Evolutionary conservation across 75 land plant species (phyloP).

Genomic region (Cunninghamia lanceolata): DNA sequence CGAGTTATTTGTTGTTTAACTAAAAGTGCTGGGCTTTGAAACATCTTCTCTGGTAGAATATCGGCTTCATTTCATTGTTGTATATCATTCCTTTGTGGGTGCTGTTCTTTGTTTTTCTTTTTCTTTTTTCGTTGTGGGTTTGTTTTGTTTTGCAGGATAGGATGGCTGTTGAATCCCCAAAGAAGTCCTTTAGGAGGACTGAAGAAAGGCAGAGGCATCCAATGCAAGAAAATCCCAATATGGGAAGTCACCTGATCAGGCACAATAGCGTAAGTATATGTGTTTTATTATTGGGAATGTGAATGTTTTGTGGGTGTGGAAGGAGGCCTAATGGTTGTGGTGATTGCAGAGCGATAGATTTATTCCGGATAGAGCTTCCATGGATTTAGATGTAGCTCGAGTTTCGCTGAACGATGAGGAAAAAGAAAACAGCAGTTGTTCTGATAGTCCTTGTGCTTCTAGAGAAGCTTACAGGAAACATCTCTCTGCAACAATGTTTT

Average conservation of each 20-base stretch:
- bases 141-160: not conserved
- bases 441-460: slow-evolving; percentile 20
- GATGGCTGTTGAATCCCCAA: not conserved
- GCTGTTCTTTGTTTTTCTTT: not conserved
- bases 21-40: not conserved
- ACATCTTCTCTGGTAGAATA: not conserved
- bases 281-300: not conserved
- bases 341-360: slow-evolving; percentile 20
- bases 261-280: not conserved
- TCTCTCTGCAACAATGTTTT: slow-evolving; percentile 28
- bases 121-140: not conserved
- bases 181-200: not conserved
- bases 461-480: slow-evolving; percentile 39
- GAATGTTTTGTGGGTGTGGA: not conserved
- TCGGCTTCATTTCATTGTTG: not conserved
- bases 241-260: not conserved
- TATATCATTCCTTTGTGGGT: not conserved
- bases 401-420: slow-evolving; percentile 26
- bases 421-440: slow-evolving; percentile 11
- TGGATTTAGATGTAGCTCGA: slow-evolving; percentile 50
- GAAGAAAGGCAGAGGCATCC: not conserved
- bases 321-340: not conserved
- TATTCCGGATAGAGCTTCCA: slow-evolving; percentile 54
- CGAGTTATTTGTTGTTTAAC: not conserved
- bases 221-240: not conserved